A percentile compares a stretch with the other conserved stretches of the same genome.
These are phyloP conservation scores for Glycyrrhiza uralensis DNA, from an alignment of 306 rosid genomes.

Conservation along the genomic window DNA sequence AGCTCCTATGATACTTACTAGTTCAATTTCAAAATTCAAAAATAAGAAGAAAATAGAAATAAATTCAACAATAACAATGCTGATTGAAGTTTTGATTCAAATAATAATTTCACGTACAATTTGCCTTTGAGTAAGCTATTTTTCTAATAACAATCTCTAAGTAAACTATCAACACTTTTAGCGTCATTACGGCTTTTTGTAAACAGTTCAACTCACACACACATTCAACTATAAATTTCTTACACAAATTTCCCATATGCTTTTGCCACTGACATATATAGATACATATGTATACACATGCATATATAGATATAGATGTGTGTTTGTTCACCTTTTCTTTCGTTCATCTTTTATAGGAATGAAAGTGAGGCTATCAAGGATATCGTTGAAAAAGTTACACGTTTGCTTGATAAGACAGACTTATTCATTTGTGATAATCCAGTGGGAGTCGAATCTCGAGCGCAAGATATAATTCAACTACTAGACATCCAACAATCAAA, in stretches of 20 bases:
- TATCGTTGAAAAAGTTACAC: not conserved
- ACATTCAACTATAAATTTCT: not conserved
- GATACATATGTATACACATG: too few relatives aligned
- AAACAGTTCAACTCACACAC: not conserved
- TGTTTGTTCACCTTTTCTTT: not conserved
- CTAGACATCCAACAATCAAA: not conserved
- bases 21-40: too few relatives aligned
- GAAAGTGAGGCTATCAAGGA: not conserved
- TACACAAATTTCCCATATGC: not conserved
- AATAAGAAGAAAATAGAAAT: too few relatives aligned
- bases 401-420: not conserved
- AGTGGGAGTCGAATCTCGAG: not conserved
- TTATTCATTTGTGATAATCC: not conserved
- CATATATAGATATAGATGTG: too few relatives aligned
- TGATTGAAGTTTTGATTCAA: too few relatives aligned
- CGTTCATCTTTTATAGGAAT: not conserved
- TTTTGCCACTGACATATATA: not conserved
- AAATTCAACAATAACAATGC: too few relatives aligned
- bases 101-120: too few relatives aligned
- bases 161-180: too few relatives aligned
- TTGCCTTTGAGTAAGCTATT: too few relatives aligned
- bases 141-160: too few relatives aligned
- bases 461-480: not conserved
- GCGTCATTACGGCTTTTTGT: not conserved
- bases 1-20: too few relatives aligned